Conservation (phyloP, 345 rosid species). For the Chamaenerion angustifolium region DNA sequence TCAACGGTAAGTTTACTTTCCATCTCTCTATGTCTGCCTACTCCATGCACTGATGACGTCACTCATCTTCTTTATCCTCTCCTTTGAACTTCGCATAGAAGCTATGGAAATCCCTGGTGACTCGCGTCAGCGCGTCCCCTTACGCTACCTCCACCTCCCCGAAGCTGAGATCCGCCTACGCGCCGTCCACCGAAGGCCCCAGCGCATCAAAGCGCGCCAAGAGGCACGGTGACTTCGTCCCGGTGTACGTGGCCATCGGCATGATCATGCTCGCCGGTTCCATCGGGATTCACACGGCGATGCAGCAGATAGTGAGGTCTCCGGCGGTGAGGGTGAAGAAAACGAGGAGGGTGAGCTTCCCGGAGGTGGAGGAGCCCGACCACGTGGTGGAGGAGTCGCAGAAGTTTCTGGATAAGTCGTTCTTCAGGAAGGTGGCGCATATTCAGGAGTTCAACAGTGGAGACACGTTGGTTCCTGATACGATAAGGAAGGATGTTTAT, state of each 20-base stretch:
- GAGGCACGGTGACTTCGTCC: constrained; percentile 23
- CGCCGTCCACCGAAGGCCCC: too few relatives aligned
- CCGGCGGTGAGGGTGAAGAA: constrained; percentile 53
- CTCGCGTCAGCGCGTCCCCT: too few relatives aligned
- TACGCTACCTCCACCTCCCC: too few relatives aligned
- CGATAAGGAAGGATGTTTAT: too few relatives aligned
- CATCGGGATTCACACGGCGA: constrained; percentile 46
- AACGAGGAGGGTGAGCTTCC: constrained; percentile 54
- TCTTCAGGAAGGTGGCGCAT: constrained; percentile 64
- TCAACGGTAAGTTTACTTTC: too few relatives aligned
- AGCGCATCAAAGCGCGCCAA: not conserved
- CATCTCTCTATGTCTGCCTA: too few relatives aligned
- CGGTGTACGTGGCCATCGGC: constrained; percentile 35
- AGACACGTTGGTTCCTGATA: constrained; percentile 1
- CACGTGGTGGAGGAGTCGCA: constrained; percentile 43
- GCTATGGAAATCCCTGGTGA: too few relatives aligned
- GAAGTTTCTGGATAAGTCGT: constrained; percentile 26
- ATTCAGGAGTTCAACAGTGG: constrained; percentile 18
- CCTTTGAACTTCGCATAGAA: too few relatives aligned
- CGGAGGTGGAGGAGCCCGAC: constrained; percentile 62
- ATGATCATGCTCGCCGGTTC: constrained; percentile 28
- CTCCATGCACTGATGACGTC: too few relatives aligned
- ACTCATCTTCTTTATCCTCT: too few relatives aligned
- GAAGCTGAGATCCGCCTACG: too few relatives aligned
- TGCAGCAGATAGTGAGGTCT: constrained; percentile 37